Evolutionary conservation across 1,139 yeast species (phyloP).

Genomic region (Suhomyces bokatorum): DNA sequence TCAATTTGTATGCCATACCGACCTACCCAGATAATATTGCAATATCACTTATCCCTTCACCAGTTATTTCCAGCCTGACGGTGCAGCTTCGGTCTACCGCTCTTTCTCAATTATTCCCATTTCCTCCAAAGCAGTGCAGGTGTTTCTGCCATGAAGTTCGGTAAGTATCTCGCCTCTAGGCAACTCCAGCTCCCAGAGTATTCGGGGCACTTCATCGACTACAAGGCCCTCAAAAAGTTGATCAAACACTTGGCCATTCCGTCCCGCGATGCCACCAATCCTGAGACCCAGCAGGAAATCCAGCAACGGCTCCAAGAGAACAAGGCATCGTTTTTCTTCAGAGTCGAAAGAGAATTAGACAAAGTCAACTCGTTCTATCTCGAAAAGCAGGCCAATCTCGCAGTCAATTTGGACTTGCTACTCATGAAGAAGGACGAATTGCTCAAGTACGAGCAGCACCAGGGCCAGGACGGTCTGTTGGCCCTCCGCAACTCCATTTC

Average conservation of each 20-base stretch:
- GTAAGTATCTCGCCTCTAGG: constrained; percentile 90
- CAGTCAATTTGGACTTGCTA: constrained; percentile 74
- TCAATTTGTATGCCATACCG: neutral
- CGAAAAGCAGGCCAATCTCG: constrained; percentile 85
- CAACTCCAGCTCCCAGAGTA: constrained; percentile 95
- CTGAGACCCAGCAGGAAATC: constrained; percentile 32
- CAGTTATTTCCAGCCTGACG: no score
- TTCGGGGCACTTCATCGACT: constrained; percentile 89
- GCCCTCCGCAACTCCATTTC: constrained; percentile 45
- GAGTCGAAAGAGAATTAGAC: constrained; percentile 89
- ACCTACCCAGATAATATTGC: neutral
- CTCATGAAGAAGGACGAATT: constrained; percentile 69
- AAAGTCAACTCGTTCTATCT: constrained; percentile 88
- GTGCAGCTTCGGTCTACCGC: no score
- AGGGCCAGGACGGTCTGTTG: constrained; percentile 17
- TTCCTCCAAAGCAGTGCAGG: neutral
- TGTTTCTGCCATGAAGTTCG: constrained; percentile 67
- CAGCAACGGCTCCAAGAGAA: constrained; percentile 79
- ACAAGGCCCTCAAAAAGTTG: constrained; percentile 83
- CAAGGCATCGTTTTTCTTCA: constrained; percentile 90
- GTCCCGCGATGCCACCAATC: constrained; percentile 17
- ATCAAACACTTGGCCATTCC: constrained; percentile 67
- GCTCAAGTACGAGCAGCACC: constrained; percentile 26
- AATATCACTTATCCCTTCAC: no score
- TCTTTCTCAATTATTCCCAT: neutral